Percentiles rank a stretch among this genome's conserved stretches.
phyloP scores from a whole-genome alignment of 176 grass and related monocot species.

The Eleusine indica region DNA sequence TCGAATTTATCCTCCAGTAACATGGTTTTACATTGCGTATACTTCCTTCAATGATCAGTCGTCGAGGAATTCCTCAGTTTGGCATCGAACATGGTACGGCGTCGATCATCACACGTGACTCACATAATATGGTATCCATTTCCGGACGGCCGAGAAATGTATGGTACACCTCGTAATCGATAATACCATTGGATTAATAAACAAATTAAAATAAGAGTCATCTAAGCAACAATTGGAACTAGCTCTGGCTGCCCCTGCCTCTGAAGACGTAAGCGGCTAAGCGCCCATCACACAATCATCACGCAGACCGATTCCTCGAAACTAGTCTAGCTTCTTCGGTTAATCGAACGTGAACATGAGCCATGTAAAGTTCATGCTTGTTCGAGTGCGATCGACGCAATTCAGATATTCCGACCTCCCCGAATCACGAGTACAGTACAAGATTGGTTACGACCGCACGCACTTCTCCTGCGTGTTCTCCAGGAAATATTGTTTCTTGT shows the following conservation, averaged over 20 bases:
- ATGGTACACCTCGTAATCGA: no score
- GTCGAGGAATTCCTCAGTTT: no score
- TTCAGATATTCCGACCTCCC: neutral
- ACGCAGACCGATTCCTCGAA: neutral
- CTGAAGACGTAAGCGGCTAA: neutral
- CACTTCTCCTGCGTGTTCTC: neutral
- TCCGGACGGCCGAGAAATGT: no score
- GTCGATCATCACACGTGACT: no score
- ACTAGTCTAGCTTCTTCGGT: neutral
- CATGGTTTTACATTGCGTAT: no score
- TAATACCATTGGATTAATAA: neutral
- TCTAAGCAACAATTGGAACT: neutral
- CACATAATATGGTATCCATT: no score
- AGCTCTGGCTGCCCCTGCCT: neutral
- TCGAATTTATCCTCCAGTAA: no score
- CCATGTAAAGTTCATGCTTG: slow-evolving; percentile 5
- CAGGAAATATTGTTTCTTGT: neutral
- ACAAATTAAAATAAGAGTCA: neutral
- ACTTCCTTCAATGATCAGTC: no score
- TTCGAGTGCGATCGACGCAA: slow-evolving; percentile 35
- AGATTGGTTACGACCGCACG: neutral
- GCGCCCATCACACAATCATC: slow-evolving; percentile 5
- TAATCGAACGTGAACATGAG: neutral
- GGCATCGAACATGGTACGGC: no score
- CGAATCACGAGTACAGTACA: neutral